Base-by-base conservation (phyloP, 305 asterid genomes). In the Solanum aculeatissimum region DNA sequence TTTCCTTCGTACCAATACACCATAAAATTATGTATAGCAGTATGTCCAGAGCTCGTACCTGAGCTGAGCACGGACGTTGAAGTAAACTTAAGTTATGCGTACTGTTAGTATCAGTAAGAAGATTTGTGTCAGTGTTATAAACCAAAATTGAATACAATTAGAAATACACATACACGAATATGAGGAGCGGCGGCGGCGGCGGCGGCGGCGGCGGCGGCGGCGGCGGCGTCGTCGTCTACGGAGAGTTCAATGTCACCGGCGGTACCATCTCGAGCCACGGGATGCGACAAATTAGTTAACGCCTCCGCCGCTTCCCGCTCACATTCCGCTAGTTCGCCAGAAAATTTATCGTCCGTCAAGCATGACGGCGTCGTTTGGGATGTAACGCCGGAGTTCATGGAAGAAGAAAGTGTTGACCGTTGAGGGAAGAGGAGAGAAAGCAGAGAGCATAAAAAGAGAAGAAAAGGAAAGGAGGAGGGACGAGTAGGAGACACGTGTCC, bases 251-350 rank as follows among this genome's bases (percentile, higher is more conserved):
- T 7, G 40, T 82, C 71, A 63, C 54, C 78, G 72, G 72, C 13
- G 7, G 10, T 27, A 2, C 8, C 10, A 3, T 62, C 19, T 62
- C 19, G 19, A 49, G 82, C 25, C 23, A 87, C 23, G 82, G 80
- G 19, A 57, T 85, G 77, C 1, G 86, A 86, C 78, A 91, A 83
- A 21, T 72, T 85, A 29, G 92, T 85, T 25, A 91, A 90, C 29
- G 89, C 90, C 58, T 87, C 87, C 40, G 88, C 91, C 21, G 93
- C 90, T 82, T 85, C 87, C 23, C 84, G 40, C 88, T 89, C 93
- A 70, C 63, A 81, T 11, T 78, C 55, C 82, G 84, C 85, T 81
- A 49, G 60, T 81, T 11, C 71, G n/a, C 83, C 84, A 43, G 45
- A 5, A 27, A 75, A 75, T 10, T 12, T 27, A 2, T 19, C 25